Evolutionary conservation across 495 filamentous ascomycete genomes (phyloP).

Genomic region (Hypoxylon intermedium): DNA sequence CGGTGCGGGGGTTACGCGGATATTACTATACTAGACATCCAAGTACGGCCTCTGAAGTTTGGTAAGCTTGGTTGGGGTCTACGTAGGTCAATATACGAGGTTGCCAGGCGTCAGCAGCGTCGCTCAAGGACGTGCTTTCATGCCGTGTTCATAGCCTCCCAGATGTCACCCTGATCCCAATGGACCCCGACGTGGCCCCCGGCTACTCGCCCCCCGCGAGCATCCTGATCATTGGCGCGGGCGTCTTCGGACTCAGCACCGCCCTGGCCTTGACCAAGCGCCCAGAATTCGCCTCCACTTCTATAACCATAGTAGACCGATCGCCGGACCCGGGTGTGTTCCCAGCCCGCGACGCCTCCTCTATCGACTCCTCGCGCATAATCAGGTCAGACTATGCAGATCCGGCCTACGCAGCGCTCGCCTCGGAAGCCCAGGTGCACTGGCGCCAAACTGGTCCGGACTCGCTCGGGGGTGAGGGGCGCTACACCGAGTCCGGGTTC

Average conservation of each 20-base stretch:
- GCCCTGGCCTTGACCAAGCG: slow-evolving; percentile 66
- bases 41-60: slow-evolving; percentile 19
- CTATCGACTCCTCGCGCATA: slow-evolving; percentile 78
- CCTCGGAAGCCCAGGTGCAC: slow-evolving; percentile 65
- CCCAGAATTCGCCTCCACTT: slow-evolving; percentile 58
- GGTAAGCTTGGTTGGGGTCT: slow-evolving; percentile 26
- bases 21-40: slow-evolving; percentile 34
- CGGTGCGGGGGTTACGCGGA: slow-evolving; percentile 20
- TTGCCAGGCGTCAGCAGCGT: slow-evolving; percentile 17
- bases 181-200: neutral
- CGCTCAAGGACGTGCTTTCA: neutral
- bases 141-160: slow-evolving; percentile 16
- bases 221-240: slow-evolving; percentile 78
- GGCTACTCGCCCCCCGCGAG: slow-evolving; percentile 48
- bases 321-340: slow-evolving; percentile 59
- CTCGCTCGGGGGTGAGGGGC: slow-evolving; percentile 64
- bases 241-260: slow-evolving; percentile 78
- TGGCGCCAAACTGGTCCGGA: slow-evolving; percentile 70
- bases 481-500: slow-evolving; percentile 80
- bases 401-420: slow-evolving; percentile 73
- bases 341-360: slow-evolving; percentile 72
- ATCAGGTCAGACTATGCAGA: slow-evolving; percentile 84
- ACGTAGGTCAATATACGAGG: slow-evolving; percentile 33
- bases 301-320: slow-evolving; percentile 74
- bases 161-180: neutral